Percentiles rank a stretch among this genome's conserved stretches.
Evolutionary conservation across 73 alveolate species (phyloP).

Genomic region (Paramecium biaurelia): DNA sequence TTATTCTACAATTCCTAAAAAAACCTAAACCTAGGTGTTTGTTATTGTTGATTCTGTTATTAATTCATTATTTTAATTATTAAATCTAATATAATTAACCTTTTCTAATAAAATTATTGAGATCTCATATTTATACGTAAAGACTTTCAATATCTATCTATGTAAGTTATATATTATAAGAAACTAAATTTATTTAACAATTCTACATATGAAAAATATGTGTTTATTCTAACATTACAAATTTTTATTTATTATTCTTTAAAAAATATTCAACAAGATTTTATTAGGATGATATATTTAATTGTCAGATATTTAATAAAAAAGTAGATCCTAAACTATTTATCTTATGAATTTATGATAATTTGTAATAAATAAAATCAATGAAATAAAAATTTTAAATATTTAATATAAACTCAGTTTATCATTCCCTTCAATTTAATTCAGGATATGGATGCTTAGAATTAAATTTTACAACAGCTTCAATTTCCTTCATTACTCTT

Average conservation of each 20-base stretch:
- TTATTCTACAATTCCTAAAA: background rate
- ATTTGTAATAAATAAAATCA: too few species aligned
- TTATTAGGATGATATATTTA: too few species aligned
- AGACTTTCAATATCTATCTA: background rate
- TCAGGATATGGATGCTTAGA: background rate
- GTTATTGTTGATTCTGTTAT: background rate
- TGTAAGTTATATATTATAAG: background rate
- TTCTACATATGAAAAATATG: too few species aligned
- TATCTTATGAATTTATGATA: too few species aligned
- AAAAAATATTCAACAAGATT: background rate
- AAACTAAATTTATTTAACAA: too few species aligned
- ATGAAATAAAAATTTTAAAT: too few species aligned
- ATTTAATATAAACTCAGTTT: too few species aligned
- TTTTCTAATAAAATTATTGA: background rate
- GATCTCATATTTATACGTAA: background rate
- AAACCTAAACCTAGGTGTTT: background rate
- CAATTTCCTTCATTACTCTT: constrained; percentile 73
- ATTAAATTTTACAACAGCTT: constrained; percentile 53
- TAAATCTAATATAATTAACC: background rate
- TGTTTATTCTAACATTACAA: too few species aligned
- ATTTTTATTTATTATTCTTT: too few species aligned
- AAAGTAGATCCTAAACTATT: too few species aligned
- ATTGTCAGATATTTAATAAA: too few species aligned
- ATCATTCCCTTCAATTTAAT: background rate
- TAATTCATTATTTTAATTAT: background rate